These are phyloP conservation scores for Opeltia flavorubescens DNA, from an alignment of 495 filamentous ascomycete genomes.

Conservation along the genomic window DNA sequence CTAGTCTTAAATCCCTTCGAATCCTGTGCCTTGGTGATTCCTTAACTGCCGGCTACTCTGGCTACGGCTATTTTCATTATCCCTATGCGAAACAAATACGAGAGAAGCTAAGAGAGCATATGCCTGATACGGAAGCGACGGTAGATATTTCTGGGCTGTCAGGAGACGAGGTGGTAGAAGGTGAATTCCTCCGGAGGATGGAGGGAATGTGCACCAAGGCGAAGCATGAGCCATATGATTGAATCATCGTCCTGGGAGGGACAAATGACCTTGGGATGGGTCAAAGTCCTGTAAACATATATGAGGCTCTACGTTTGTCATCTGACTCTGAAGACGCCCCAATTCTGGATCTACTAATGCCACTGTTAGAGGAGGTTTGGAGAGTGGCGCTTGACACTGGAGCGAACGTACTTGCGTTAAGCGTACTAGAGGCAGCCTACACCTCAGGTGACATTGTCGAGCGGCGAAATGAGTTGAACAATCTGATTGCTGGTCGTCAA, in stretches of 20 bases:
- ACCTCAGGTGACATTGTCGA: neutral
- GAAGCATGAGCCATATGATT: constrained; percentile 21
- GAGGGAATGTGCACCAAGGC: constrained; percentile 26
- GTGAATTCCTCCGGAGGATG: constrained; percentile 32
- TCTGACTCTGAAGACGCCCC: too few relatives aligned
- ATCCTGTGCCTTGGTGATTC: constrained; percentile 56
- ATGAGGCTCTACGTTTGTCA: constrained; percentile 25
- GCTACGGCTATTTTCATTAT: constrained; percentile 27
- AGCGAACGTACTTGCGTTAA: constrained; percentile 43
- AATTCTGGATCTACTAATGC: neutral
- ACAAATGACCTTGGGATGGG: constrained; percentile 42
- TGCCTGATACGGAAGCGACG: constrained; percentile 12
- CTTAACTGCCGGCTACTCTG: constrained; percentile 43
- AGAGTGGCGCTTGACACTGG: constrained; percentile 28
- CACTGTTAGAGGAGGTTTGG: constrained; percentile 28
- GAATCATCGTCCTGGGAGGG: constrained; percentile 38
- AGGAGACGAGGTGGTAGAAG: constrained; percentile 36
- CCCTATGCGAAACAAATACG: constrained; percentile 35
- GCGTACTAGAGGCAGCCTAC: constrained; percentile 39
- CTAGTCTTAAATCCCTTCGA: constrained; percentile 4
- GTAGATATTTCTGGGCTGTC: constrained; percentile 30
- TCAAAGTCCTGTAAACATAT: constrained; percentile 21
- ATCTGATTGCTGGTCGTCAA: constrained; percentile 31
- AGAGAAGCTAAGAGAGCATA: constrained; percentile 9
- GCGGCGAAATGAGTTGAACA: constrained; percentile 35